A percentile compares a stretch with the other conserved stretches of the same genome.
Conservation (phyloP, 495 filamentous ascomycete species). For the Alectoria sarmentosa region DNA sequence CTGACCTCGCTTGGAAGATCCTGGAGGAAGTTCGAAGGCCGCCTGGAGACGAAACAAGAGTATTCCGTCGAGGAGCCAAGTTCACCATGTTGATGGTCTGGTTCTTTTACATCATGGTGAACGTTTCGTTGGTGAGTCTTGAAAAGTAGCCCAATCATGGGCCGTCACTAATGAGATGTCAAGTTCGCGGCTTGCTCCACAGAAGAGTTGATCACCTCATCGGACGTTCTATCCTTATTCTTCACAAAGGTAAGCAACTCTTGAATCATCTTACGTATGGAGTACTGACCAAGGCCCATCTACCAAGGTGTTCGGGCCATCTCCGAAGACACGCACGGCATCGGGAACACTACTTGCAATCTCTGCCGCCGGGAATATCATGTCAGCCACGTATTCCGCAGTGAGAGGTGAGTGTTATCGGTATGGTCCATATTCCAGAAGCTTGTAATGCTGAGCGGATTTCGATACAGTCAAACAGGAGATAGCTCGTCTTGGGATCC, state of each 20-base stretch:
- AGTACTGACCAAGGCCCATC: not conserved
- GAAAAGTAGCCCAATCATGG: not conserved
- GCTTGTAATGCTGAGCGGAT: not conserved
- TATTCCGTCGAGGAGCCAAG: not conserved
- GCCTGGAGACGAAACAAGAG: not conserved
- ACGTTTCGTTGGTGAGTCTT: not conserved
- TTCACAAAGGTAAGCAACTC: slow-evolving; percentile 1
- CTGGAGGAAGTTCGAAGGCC: slow-evolving; percentile 2
- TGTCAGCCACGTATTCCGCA: not conserved
- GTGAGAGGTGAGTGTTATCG: not conserved
- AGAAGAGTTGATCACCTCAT: not conserved
- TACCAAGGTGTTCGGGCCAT: slow-evolving; percentile 3
- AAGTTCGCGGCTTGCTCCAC: slow-evolving; percentile 9
- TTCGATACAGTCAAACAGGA: slow-evolving; percentile 5
- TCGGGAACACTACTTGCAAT: not conserved
- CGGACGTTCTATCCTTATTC: not conserved
- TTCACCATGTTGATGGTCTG: not conserved
- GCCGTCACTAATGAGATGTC: not conserved
- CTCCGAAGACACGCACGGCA: slow-evolving; percentile 3
- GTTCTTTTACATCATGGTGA: not conserved
- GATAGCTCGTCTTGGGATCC: not conserved
- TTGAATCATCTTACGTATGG: not conserved
- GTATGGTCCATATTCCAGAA: too few species aligned
- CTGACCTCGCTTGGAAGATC: too few species aligned
- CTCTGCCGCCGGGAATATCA: slow-evolving; percentile 2